Evolutionary conservation across 352 stramenopile species (phyloP).

Genomic region (Plasmopara muralis): DNA sequence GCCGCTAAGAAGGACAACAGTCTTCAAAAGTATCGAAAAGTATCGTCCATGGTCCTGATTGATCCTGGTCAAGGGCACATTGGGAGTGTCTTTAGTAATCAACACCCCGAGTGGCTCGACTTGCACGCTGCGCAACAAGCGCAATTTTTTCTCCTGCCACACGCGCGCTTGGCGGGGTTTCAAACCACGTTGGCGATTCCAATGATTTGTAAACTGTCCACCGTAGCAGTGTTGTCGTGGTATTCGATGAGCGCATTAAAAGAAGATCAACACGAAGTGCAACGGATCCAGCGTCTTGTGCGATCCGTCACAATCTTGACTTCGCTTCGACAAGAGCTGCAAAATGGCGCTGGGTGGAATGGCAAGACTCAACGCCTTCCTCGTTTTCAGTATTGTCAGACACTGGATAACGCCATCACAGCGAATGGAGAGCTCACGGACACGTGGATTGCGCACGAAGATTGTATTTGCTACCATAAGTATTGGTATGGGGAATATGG

Average conservation of each 20-base stretch:
- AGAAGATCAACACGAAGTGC: constrained; percentile 56
- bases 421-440: constrained; percentile 61
- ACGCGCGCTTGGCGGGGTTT: constrained; percentile 55
- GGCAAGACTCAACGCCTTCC: constrained; percentile 31
- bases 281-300: constrained; percentile 63
- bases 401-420: constrained; percentile 65
- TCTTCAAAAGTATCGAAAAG: constrained; percentile 69
- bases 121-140: constrained; percentile 41
- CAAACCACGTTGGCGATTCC: constrained; percentile 64
- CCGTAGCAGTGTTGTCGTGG: constrained; percentile 74
- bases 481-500: no score
- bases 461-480: constrained; percentile 24
- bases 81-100: constrained; percentile 60
- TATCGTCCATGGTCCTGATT: constrained; percentile 60
- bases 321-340: constrained; percentile 47
- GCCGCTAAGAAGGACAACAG: no score
- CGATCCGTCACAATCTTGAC: constrained; percentile 62
- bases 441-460: constrained; percentile 26
- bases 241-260: constrained; percentile 47
- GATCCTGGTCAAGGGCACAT: constrained; percentile 72
- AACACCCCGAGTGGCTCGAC: constrained; percentile 67
- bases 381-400: constrained; percentile 74
- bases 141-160: constrained; percentile 69
- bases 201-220: constrained; percentile 81
- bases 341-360: constrained; percentile 24